Percentiles rank a stretch among this genome's conserved stretches.
Conservation (phyloP, 768 basidiomycete species). For the Rhodotorula taiwanensis region DNA sequence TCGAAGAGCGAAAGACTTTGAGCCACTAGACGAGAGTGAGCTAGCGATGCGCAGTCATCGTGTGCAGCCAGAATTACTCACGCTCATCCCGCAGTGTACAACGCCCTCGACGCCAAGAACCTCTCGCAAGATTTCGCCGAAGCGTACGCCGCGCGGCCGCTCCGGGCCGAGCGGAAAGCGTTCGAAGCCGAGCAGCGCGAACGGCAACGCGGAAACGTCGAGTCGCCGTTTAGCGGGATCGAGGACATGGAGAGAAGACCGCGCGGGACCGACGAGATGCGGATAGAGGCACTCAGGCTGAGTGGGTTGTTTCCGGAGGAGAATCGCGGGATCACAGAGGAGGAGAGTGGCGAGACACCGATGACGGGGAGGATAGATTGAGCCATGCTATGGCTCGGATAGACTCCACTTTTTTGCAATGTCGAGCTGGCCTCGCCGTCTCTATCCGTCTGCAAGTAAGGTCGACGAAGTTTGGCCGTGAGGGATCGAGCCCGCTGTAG, state of each 20-base stretch:
- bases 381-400: no score
- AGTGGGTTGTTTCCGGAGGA: conserved; percentile 51
- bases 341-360: no score
- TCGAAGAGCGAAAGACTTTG: conserved; percentile 55
- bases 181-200: conserved; percentile 37
- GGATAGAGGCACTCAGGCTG: conserved; percentile 67
- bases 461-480: no score
- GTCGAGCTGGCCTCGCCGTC: no score
- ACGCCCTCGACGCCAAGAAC: conserved; percentile 64
- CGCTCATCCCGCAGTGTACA: conserved; percentile 51
- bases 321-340: neutral
- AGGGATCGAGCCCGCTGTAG: no score
- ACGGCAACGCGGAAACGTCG: conserved; percentile 20
- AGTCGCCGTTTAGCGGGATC: conserved; percentile 53
- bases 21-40: conserved; percentile 45
- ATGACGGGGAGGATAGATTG: no score
- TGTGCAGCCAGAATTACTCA: no score
- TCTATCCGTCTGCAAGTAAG: no score
- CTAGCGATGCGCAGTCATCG: no score
- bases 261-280: conserved; percentile 67
- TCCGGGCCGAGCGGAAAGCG: conserved; percentile 14
- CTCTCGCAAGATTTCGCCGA: conserved; percentile 29
- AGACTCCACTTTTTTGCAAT: neutral
- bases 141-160: neutral
- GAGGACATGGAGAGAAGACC: conserved; percentile 52